Percentiles rank a stretch among this genome's conserved stretches.
Evolutionary conservation across 768 basidiomycete genomes (phyloP).

Genomic region (Rhodosporidiobolus sp.): DNA sequence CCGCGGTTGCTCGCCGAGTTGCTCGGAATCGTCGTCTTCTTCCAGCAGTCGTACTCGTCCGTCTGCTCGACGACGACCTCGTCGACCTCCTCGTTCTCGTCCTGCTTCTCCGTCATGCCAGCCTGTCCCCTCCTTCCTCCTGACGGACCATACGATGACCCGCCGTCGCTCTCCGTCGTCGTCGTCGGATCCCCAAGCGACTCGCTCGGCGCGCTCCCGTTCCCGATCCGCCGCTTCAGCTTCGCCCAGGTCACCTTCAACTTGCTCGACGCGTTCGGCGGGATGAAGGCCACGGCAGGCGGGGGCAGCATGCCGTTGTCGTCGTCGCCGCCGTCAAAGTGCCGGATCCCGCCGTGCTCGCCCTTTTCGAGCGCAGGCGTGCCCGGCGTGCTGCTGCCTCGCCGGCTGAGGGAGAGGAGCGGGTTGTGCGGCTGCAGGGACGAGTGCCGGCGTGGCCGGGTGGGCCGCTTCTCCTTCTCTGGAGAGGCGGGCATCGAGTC

Average conservation of each 20-base stretch:
- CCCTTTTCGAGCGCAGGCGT: too few species aligned
- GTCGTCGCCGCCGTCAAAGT: neutral
- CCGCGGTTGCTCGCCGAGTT: constrained; percentile 56
- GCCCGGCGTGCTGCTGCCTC: neutral
- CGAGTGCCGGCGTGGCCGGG: too few species aligned
- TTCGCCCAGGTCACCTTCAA: constrained; percentile 54
- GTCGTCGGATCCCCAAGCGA: constrained; percentile 37
- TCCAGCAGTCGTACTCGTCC: constrained; percentile 46
- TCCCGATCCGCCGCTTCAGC: constrained; percentile 59
- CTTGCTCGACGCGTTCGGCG: constrained; percentile 26
- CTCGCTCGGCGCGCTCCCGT: constrained; percentile 55
- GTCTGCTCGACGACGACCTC: constrained; percentile 72
- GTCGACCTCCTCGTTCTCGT: constrained; percentile 48
- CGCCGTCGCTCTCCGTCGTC: constrained; percentile 25
- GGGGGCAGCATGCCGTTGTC: constrained; percentile 5
- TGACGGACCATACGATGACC: constrained; percentile 35
- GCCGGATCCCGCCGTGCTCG: too few species aligned
- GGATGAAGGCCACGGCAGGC: constrained; percentile 33
- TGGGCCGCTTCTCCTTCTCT: too few species aligned
- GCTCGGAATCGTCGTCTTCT: constrained; percentile 55
- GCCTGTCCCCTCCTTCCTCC: constrained; percentile 40
- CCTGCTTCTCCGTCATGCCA: constrained; percentile 45
- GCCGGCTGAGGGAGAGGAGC: too few species aligned
- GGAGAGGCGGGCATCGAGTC: too few species aligned
- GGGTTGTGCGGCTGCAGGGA: too few species aligned